phyloP scores from a whole-genome alignment of 768 basidiomycete species.

The Pisolithus orientalis region DNA sequence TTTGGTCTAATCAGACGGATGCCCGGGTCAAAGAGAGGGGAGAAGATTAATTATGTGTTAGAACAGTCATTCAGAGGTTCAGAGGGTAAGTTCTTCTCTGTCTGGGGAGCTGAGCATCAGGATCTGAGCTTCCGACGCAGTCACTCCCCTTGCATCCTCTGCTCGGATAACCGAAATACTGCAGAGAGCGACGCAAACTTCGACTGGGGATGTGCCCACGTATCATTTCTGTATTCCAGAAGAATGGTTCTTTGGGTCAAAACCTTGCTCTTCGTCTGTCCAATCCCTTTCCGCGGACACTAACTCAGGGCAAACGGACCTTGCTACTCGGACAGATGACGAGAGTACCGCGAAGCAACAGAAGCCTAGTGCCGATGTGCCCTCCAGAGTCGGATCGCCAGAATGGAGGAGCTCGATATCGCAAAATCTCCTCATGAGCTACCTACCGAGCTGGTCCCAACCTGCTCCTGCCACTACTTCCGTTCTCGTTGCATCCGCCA shows the following conservation, averaged over 20 bases:
- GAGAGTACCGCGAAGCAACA: conserved; percentile 61
- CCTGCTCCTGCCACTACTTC: conserved; percentile 35
- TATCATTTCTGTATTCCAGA: conserved; percentile 70
- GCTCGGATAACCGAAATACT: conserved; percentile 11
- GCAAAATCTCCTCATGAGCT: conserved; percentile 53
- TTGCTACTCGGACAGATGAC: conserved; percentile 32
- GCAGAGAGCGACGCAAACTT: not conserved
- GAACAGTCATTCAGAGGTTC: conserved; percentile 52
- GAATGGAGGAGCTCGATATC: conserved; percentile 53
- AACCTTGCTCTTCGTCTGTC: conserved; percentile 44
- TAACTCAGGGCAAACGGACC: not conserved
- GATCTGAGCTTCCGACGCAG: conserved; percentile 7
- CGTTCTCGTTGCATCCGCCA: conserved; percentile 22
- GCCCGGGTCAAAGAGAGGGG: conserved; percentile 61
- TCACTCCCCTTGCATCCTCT: conserved; percentile 8
- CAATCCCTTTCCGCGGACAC: conserved; percentile 49
- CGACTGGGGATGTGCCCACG: conserved; percentile 8
- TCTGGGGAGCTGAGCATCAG: not conserved
- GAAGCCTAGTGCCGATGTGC: conserved; percentile 24
- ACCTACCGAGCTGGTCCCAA: conserved; percentile 64
- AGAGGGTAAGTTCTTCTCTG: conserved; percentile 41
- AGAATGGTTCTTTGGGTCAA: conserved; percentile 73
- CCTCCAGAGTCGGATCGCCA: conserved; percentile 24
- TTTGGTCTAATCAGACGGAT: conserved; percentile 64
- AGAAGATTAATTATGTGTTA: conserved; percentile 60